Evolutionary conservation across 352 stramenopile genomes (phyloP), one percentile per base, ranked within the genome.

Genomic region (Phytophthora chlamydospora): DNA sequence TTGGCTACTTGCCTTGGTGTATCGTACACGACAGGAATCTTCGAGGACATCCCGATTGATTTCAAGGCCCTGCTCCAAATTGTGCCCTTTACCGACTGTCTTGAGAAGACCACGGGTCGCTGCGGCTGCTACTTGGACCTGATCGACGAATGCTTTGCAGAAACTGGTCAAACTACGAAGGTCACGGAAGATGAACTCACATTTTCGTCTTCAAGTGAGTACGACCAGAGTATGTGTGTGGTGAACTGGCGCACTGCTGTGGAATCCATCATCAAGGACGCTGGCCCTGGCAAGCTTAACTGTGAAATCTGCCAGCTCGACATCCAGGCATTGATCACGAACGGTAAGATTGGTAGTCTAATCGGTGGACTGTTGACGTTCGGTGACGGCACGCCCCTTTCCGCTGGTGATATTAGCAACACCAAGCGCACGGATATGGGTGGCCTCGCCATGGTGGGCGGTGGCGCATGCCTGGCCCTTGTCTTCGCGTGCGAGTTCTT

Each of bases 301-400:
- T 95, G 86, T 49, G 79, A 75, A 27, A 83, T 85, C 13, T 95
- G 86, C 63, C 78, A 83, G 34, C 61, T 92, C 31, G 83, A 89
- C 41, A 55, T 90, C 19, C 80, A 85, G 53, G 83, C 74, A 27
- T 33, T 91, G 58, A 85, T 90, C 29, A 69, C 73, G 16, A 91
- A 93, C 38, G 74, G 75, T 32, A 90, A 83, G 32, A 71, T 93
- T 43, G 69, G 80, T 5, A 73, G 85, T 5, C 64, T 93, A 9
- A 47, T 92, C 33, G 42, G 32, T 31, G 81, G 83, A 5, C 47
- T 95, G 13, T 32, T 95, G 13, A 61, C 52, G 4, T 55, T 86
- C 40, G 65, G 75, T n/a, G 57, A 75, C 17, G 76, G 76, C n/a
- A 71, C 43, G 8, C 38, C 68, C 0, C 49, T 81, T 34, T 1